A percentile compares a stretch with the other conserved stretches of the same genome.
Conservation (phyloP, 805 yeast species). For the Candida arabinofermentans region DNA sequence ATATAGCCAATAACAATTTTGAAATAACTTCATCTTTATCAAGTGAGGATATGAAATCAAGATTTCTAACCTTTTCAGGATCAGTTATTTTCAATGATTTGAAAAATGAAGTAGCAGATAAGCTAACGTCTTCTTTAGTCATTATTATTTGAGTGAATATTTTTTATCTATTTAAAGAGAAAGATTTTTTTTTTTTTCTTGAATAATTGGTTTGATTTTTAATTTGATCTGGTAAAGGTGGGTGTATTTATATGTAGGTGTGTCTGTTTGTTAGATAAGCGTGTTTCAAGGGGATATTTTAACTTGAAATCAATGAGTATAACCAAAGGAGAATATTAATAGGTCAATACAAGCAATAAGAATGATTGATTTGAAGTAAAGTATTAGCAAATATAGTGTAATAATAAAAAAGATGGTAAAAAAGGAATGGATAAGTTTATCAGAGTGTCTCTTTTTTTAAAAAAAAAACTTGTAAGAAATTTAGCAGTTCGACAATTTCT, state of each 20-base stretch:
- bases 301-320: too few species aligned
- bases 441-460: slow-evolving; percentile 1
- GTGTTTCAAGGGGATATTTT: too few species aligned
- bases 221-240: too few species aligned
- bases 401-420: background rate
- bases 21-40: slow-evolving; percentile 21
- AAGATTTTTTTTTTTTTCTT: too few species aligned
- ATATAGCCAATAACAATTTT: slow-evolving; percentile 16
- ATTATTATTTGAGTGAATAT: background rate
- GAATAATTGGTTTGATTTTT: too few species aligned
- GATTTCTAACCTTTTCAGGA: slow-evolving; percentile 17
- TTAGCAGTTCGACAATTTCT: too few species aligned
- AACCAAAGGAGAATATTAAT: too few species aligned
- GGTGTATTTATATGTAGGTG: too few species aligned
- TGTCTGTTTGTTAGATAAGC: too few species aligned
- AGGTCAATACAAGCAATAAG: too few species aligned
- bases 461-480: slow-evolving; percentile 3
- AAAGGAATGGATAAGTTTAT: slow-evolving; percentile 1
- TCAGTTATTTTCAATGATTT: slow-evolving; percentile 19
- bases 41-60: slow-evolving; percentile 12
- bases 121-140: background rate
- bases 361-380: background rate
- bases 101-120: slow-evolving; percentile 9
- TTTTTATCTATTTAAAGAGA: too few species aligned
- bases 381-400: background rate